Base-by-base conservation (phyloP, 441 rosid genomes). In the Arabidopsis hybrid region DNA sequence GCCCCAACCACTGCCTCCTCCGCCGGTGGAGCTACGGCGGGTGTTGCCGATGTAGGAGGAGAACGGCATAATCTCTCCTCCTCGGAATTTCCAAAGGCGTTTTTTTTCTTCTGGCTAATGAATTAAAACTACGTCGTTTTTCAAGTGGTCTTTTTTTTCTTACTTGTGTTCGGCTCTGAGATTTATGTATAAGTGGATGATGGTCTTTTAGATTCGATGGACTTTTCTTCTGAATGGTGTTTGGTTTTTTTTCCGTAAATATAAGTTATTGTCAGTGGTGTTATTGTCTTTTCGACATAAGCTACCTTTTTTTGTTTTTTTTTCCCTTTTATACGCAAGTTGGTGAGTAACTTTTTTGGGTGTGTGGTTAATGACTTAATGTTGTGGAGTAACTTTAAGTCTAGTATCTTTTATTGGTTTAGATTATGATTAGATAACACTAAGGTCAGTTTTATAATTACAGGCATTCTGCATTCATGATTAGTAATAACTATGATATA, bases 41-140 rank as follows among this genome's bases (percentile, higher is more conserved):
- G 80, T 70, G 82, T 84, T 84, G 78, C 90, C 65, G 50, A 92
- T 74, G 78, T 89, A 86, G 55, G 94, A 86, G 82, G 95, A 90
- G 75, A 89, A 60, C 46, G 96, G 89, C 98, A 91, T 91, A 18
- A 11, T 40, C 17, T 69, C 62, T 52, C 18, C 57, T 69, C 72
- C 67, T 40, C 56, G 69, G 71, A n/a, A 34, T 36, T 43, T 65
- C 67, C 78, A 7, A 57, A 38, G 65, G n/a, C 0, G 43, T 3
- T 56, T 6, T 34, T 34, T 52, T 26, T 18, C n/a, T 34, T 5
- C 45, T 66, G 26, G 2, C 47, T 43, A 51, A 29, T 7, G 21
- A n/a, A 10, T 13, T 13, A 0, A 49, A 72, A 72, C 76, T 72
- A 62, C 56, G 76, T 53, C 76, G 76, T n/a, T 40, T 64, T 32